Percentiles rank a stretch among this genome's conserved stretches.
phyloP scores from a whole-genome alignment of 1,284 basidiomycete genomes.

The Leccinum colubrinum region DNA sequence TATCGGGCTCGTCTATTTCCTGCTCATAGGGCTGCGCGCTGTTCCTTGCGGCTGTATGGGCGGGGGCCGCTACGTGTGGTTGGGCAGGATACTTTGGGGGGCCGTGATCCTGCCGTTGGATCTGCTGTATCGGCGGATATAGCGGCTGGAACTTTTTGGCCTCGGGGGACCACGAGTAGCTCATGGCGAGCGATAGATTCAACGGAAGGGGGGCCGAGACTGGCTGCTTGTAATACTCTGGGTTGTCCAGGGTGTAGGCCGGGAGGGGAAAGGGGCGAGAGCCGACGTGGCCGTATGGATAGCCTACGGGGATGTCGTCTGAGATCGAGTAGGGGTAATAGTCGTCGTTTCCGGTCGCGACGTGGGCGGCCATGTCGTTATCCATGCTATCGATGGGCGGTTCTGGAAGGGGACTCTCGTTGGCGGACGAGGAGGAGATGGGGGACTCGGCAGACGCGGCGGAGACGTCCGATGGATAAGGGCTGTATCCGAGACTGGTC shows the following conservation, averaged over 20 bases:
- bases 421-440: conserved; percentile 32
- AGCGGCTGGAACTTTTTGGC: conserved; percentile 37
- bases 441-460: conserved; percentile 33
- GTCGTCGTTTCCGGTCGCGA: conserved; percentile 29
- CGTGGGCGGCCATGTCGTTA: conserved; percentile 24
- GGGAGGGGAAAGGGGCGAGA: conserved; percentile 26
- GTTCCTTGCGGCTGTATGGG: conserved; percentile 13
- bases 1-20: conserved; percentile 29
- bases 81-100: conserved; percentile 19
- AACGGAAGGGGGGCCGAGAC: conserved; percentile 33
- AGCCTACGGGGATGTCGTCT: conserved; percentile 25
- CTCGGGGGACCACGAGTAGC: conserved; percentile 33
- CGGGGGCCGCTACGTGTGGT: conserved; percentile 13
- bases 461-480: conserved; percentile 32
- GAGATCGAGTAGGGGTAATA: conserved; percentile 28
- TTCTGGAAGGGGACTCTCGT: conserved; percentile 35
- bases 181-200: conserved; percentile 33
- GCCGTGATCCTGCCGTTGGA: conserved; percentile 26
- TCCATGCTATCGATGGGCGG: conserved; percentile 34
- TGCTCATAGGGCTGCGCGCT: conserved; percentile 25
- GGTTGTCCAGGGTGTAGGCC: conserved; percentile 20
- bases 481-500: conserved; percentile 24
- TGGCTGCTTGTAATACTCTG: conserved; percentile 34
- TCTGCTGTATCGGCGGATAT: conserved; percentile 35
- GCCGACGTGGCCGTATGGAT: conserved; percentile 26